Conservation (phyloP, 106 monocot species). For the Acorus gramineus region DNA sequence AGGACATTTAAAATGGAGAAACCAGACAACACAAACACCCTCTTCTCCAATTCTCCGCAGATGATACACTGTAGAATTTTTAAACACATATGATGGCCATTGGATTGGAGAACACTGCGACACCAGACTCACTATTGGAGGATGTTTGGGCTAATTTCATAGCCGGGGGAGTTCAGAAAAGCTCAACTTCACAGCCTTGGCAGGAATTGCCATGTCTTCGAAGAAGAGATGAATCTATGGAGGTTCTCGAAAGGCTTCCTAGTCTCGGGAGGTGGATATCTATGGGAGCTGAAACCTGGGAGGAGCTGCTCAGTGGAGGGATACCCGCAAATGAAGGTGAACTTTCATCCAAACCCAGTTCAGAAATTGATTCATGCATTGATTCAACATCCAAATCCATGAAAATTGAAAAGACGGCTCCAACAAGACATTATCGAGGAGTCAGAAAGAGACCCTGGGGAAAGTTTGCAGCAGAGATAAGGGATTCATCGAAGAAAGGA, state of each 20-base stretch:
- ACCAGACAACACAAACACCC: no score
- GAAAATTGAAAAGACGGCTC: neutral
- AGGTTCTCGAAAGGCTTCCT: constrained; percentile 23
- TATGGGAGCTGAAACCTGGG: constrained; percentile 35
- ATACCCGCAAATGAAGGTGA: neutral
- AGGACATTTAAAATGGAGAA: no score
- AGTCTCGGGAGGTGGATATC: constrained; percentile 40
- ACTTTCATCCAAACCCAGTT: neutral
- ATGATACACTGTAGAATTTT: no score
- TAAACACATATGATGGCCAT: constrained; percentile 7
- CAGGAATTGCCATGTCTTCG: constrained; percentile 5
- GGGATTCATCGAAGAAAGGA: constrained; percentile 28
- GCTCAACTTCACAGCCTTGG: constrained; percentile 1
- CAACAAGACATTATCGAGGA: constrained; percentile 22
- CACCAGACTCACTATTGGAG: constrained; percentile 17
- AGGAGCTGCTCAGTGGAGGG: constrained; percentile 19
- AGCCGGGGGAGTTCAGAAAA: neutral
- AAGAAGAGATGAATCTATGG: constrained; percentile 1
- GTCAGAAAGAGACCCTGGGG: constrained; percentile 38
- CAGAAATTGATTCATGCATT: neutral
- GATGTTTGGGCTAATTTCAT: constrained; percentile 37
- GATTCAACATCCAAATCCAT: neutral
- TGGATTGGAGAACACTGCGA: constrained; percentile 1
- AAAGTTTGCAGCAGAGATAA: constrained; percentile 44
- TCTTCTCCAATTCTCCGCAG: no score